phyloP scores from a whole-genome alignment of 768 basidiomycete genomes.

The Mycena kentingensis region DNA sequence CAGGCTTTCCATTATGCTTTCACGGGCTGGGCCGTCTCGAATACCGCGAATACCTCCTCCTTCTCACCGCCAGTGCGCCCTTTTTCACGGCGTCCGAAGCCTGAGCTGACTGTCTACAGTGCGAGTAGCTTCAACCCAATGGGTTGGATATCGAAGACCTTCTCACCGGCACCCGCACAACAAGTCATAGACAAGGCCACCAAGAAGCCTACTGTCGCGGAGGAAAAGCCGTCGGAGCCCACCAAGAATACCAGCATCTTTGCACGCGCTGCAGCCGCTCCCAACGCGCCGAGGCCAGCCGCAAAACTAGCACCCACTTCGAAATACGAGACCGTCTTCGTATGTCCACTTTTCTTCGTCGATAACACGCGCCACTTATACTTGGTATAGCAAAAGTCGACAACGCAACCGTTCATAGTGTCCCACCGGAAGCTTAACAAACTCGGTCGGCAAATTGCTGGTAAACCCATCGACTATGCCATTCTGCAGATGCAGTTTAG shows the following conservation, averaged over 20 bases:
- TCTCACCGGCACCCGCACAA: slow-evolving; percentile 51
- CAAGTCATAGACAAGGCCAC: slow-evolving; percentile 50
- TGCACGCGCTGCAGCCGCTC: slow-evolving; percentile 7
- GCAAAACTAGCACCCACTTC: slow-evolving; percentile 26
- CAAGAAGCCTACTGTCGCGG: slow-evolving; percentile 45
- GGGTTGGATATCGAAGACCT: slow-evolving; percentile 63
- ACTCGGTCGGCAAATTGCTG: slow-evolving; percentile 83
- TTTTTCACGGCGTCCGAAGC: neutral
- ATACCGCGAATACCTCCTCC: slow-evolving; percentile 36
- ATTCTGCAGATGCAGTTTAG: slow-evolving; percentile 97
- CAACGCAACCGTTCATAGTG: slow-evolving; percentile 90
- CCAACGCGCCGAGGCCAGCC: slow-evolving; percentile 18
- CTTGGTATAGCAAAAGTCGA: slow-evolving; percentile 79
- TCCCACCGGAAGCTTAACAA: slow-evolving; percentile 92
- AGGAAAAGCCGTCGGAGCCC: slow-evolving; percentile 35
- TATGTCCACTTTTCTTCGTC: neutral
- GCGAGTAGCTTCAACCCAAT: slow-evolving; percentile 59
- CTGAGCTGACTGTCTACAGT: slow-evolving; percentile 25
- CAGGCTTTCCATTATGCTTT: slow-evolving; percentile 27
- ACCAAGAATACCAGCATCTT: slow-evolving; percentile 18
- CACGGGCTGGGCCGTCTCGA: slow-evolving; percentile 26
- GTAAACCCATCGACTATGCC: slow-evolving; percentile 91
- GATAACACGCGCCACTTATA: slow-evolving; percentile 1
- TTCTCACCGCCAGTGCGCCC: slow-evolving; percentile 48
- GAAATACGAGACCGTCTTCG: slow-evolving; percentile 22